These are phyloP conservation scores for Aciculosporium take DNA, from an alignment of 2,329 filamentous ascomycete species.

Conservation along the genomic window DNA sequence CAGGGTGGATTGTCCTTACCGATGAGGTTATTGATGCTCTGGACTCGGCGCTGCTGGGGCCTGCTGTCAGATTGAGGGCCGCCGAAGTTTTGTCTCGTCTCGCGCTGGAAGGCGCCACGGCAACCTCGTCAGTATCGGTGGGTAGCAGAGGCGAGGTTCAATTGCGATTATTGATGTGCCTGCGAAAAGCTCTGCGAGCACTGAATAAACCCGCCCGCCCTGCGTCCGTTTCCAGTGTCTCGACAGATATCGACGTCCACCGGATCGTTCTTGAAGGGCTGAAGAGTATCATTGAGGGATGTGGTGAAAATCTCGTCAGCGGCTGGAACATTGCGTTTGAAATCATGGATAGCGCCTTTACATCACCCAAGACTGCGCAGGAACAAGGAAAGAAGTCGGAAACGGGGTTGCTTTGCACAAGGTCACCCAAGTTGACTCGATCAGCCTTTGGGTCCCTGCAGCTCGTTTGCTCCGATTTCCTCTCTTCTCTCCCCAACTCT, in stretches of 20 bases:
- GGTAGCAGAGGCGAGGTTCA: constrained; percentile 48
- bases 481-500: constrained; percentile 54
- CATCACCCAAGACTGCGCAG: constrained; percentile 23
- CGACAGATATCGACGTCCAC: constrained; percentile 66
- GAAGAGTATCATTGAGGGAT: constrained; percentile 72
- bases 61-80: constrained; percentile 43
- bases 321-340: constrained; percentile 82
- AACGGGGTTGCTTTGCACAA: constrained; percentile 29
- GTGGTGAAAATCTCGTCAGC: constrained; percentile 66
- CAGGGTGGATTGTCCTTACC: constrained; percentile 61
- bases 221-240: constrained; percentile 40
- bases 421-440: constrained; percentile 63
- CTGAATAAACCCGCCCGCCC: constrained; percentile 41
- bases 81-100: constrained; percentile 50
- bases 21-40: constrained; percentile 38
- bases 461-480: constrained; percentile 87
- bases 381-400: constrained; percentile 19
- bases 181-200: constrained; percentile 42
- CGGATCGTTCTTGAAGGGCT: constrained; percentile 65
- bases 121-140: constrained; percentile 37
- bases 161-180: constrained; percentile 52
- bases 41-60: constrained; percentile 29
- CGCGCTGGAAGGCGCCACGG: constrained; percentile 41
- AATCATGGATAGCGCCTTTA: constrained; percentile 71
- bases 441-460: constrained; percentile 82